Conservation (phyloP, 345 rosid species). For the Citrus sinensis region DVS_A1.0 CM039162.1:28801001-28801500, state of each 20-base stretch:
- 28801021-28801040: neutral
- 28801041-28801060: neutral
- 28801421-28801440: neutral
- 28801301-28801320: neutral
- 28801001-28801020: neutral
- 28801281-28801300: conserved; percentile 19
- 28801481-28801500: too few species aligned
- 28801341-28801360: conserved; percentile 17
- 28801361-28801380: neutral
- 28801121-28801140: neutral
- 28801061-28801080: neutral
- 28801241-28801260: neutral
- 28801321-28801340: conserved; percentile 1
- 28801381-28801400: neutral
- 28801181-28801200: neutral
- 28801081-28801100: neutral
- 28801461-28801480: neutral
- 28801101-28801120: neutral
- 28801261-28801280: neutral
- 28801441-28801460: neutral
- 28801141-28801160: neutral
- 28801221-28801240: neutral
- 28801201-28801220: neutral
- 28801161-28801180: neutral
- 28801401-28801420: too few species aligned